phyloP scores from a whole-genome alignment of 306 rosid species.

The Sesbania bispinosa region DNA sequence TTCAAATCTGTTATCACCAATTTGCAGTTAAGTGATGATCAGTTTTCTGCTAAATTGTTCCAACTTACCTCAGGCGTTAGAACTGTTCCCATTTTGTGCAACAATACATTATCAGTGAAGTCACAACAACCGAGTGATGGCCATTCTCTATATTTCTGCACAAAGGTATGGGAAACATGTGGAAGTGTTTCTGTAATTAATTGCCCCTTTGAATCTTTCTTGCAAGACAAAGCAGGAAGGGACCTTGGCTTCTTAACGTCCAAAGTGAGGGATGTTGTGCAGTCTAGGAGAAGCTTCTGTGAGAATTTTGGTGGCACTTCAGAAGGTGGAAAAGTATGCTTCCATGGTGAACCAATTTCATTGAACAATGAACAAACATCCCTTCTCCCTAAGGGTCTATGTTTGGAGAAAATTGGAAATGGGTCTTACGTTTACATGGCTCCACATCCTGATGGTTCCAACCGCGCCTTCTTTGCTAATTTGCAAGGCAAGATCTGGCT shows the following conservation, averaged over 20 bases:
- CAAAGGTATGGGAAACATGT: conserved; percentile 29
- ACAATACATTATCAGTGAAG: conserved; percentile 7
- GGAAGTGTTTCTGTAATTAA: conserved; percentile 13
- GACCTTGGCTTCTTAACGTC: not conserved
- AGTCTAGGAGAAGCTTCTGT: conserved; percentile 18
- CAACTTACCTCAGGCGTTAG: conserved; percentile 11
- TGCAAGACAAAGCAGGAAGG: conserved; percentile 9
- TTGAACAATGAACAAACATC: not conserved
- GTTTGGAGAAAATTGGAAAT: conserved; percentile 46
- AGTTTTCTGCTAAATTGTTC: conserved; percentile 23
- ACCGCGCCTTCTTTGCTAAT: conserved; percentile 33
- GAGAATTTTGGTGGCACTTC: conserved; percentile 27
- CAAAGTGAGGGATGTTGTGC: conserved; percentile 17
- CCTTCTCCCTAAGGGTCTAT: conserved; percentile 29
- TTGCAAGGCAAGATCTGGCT: conserved; percentile 41
- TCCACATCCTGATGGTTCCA: conserved; percentile 49
- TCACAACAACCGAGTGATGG: not conserved
- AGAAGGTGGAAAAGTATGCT: conserved; percentile 4
- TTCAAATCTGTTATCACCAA: not conserved
- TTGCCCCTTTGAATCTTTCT: conserved; percentile 25
- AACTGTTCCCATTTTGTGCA: conserved; percentile 30
- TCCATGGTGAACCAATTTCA: conserved; percentile 19
- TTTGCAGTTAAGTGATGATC: conserved; percentile 23
- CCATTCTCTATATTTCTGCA: conserved; percentile 18
- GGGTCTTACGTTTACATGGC: conserved; percentile 38